Percentiles rank a stretch among this genome's conserved stretches.
Conservation (phyloP, 1,139 yeast species). For the Blastobotrys buckinghamii region DNA sequence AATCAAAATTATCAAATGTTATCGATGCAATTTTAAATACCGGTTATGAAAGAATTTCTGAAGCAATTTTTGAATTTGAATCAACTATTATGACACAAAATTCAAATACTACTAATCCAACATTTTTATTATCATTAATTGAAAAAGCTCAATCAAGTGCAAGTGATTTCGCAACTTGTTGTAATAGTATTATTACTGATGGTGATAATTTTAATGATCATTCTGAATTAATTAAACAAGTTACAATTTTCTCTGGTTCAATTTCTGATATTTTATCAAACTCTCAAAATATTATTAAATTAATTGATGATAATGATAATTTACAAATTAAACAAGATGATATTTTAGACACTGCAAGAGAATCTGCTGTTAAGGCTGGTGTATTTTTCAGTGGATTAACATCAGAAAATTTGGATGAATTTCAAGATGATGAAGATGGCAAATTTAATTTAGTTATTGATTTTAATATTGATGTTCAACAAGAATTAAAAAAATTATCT, state of each 20-base stretch:
- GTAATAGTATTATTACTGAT: conserved; percentile 72
- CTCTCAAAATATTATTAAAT: conserved; percentile 62
- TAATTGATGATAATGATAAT: conserved; percentile 46
- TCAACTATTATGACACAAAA: conserved; percentile 85
- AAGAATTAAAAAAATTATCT: conserved; percentile 55
- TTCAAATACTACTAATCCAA: conserved; percentile 63
- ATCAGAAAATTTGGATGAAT: conserved; percentile 45
- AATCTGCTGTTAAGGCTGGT: conserved; percentile 57
- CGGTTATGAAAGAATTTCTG: conserved; percentile 69
- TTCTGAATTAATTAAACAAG: conserved; percentile 57
- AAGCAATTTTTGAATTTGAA: conserved; percentile 62
- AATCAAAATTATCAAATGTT: conserved; percentile 48
- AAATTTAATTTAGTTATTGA: conserved; percentile 72
- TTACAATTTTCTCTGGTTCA: conserved; percentile 61
- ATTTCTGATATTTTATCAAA: conserved; percentile 62
- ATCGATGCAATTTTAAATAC: conserved; percentile 69
- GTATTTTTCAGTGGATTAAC: conserved; percentile 55
- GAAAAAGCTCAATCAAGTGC: conserved; percentile 70
- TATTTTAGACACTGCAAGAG: conserved; percentile 40
- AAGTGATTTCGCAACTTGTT: conserved; percentile 75
- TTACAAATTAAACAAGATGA: conserved; percentile 39
- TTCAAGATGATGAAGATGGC: conserved; percentile 47
- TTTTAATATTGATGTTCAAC: conserved; percentile 70
- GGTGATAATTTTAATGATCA: conserved; percentile 72
- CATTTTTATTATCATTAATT: conserved; percentile 59